Percentiles rank a stretch among this genome's conserved stretches.
These are phyloP conservation scores for Cymbopogon citratus DNA, from an alignment of 176 grass and related monocot species.

Conservation along the genomic window DNA sequence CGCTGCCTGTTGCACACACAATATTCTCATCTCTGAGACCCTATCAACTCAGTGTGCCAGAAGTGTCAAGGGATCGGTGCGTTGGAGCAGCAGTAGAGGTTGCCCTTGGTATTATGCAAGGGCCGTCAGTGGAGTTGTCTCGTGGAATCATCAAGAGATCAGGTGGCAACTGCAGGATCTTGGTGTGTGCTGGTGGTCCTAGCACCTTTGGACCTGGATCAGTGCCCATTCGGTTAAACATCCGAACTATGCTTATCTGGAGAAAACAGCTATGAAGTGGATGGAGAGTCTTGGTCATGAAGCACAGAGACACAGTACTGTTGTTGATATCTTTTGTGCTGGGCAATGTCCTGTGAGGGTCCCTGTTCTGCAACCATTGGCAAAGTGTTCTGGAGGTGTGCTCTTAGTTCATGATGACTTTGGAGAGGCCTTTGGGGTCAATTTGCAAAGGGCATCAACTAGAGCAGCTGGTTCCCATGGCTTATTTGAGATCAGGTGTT, in stretches of 20 bases:
- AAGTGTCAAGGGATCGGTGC: conserved; percentile 84
- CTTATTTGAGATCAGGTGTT: conserved; percentile 89
- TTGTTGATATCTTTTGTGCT: conserved; percentile 87
- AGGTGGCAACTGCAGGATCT: conserved; percentile 93
- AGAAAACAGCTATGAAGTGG: conserved; percentile 80
- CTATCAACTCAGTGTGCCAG: conserved; percentile 68
- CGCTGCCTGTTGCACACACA: conserved; percentile 75
- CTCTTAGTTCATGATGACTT: conserved; percentile 98
- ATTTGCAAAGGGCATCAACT: conserved; percentile 84
- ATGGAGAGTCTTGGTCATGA: conserved; percentile 89
- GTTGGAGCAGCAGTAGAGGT: conserved; percentile 85
- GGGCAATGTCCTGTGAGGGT: conserved; percentile 86
- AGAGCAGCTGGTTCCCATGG: conserved; percentile 82
- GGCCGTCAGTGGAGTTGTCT: conserved; percentile 73
- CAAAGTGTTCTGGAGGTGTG: conserved; percentile 86
- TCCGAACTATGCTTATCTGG: conserved; percentile 96
- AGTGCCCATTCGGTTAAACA: conserved; percentile 75
- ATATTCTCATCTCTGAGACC: conserved; percentile 91
- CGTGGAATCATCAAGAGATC: conserved; percentile 91
- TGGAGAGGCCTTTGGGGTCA: conserved; percentile 96
- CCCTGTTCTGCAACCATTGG: conserved; percentile 77
- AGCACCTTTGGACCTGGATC: conserved; percentile 88
- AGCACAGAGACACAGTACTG: conserved; percentile 67
- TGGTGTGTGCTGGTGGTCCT: conserved; percentile 82
- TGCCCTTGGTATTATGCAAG: conserved; percentile 81